These are phyloP conservation scores for Rhizopogon vinicolor DNA, from an alignment of 768 basidiomycete genomes.

Conservation along the genomic window DNA sequence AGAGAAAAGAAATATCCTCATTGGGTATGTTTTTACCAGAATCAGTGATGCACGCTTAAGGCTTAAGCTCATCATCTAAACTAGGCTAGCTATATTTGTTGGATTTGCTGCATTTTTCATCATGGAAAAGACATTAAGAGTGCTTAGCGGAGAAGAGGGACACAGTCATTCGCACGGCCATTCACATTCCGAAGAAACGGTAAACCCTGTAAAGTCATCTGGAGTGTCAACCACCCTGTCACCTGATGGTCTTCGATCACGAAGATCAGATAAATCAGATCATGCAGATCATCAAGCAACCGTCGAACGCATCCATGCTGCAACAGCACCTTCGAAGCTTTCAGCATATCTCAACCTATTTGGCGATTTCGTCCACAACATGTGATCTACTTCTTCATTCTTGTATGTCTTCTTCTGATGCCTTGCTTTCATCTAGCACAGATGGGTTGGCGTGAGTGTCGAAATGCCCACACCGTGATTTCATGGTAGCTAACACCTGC, in stretches of 20 bases:
- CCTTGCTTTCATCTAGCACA: slow-evolving; percentile 45
- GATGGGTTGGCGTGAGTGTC: slow-evolving; percentile 81
- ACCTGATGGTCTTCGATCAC: slow-evolving; percentile 46
- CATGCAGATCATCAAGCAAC: slow-evolving; percentile 19
- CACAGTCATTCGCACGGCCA: slow-evolving; percentile 60
- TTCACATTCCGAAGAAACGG: slow-evolving; percentile 33
- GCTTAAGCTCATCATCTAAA: slow-evolving; percentile 6
- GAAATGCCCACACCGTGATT: not conserved
- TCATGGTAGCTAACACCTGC: slow-evolving; percentile 1
- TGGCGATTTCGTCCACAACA: slow-evolving; percentile 93
- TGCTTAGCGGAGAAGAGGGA: slow-evolving; percentile 60
- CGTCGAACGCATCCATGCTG: slow-evolving; percentile 17
- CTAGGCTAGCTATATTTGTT: slow-evolving; percentile 73
- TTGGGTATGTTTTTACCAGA: slow-evolving; percentile 53
- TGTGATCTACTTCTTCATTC: slow-evolving; percentile 39
- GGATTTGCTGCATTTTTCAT: slow-evolving; percentile 91
- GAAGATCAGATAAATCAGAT: slow-evolving; percentile 28
- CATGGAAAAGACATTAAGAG: slow-evolving; percentile 88
- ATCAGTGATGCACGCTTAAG: not conserved
- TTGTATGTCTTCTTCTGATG: slow-evolving; percentile 13
- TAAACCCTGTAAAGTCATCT: slow-evolving; percentile 35
- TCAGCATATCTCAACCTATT: slow-evolving; percentile 92
- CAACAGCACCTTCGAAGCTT: slow-evolving; percentile 66
- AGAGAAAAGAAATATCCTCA: slow-evolving; percentile 85
- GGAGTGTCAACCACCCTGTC: slow-evolving; percentile 38